These are phyloP conservation scores for Polyplosphaeria fusca DNA, from an alignment of 495 filamentous ascomycete species.

Conservation along the genomic window DNA sequence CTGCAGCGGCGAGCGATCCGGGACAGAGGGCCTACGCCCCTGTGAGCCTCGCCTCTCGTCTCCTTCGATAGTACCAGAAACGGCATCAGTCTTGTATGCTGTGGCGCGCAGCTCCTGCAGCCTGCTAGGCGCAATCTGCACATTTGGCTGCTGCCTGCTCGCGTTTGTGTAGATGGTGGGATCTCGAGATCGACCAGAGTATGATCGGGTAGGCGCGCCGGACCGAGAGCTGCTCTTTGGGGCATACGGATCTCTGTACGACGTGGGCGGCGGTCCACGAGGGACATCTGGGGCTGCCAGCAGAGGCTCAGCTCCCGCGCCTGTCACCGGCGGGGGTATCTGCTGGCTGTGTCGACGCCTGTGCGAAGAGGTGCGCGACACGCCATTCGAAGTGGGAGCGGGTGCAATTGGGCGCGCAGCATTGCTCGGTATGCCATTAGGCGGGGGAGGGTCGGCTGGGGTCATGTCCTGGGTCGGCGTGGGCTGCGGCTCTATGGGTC, in stretches of 20 bases:
- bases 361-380: constrained; percentile 41
- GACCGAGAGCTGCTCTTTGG: constrained; percentile 25
- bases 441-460: background rate
- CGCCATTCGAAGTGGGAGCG: constrained; percentile 32
- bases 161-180: constrained; percentile 23
- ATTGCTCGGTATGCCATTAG: constrained; percentile 14
- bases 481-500: constrained; percentile 26
- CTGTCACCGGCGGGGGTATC: constrained; percentile 10
- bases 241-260: constrained; percentile 52
- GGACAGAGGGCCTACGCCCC: constrained; percentile 53
- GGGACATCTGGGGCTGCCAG: constrained; percentile 60
- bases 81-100: constrained; percentile 2
- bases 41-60: background rate
- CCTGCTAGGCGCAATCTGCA: constrained; percentile 14
- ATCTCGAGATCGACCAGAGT: constrained; percentile 27
- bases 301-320: constrained; percentile 30
- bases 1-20: constrained; percentile 83
- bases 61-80: constrained; percentile 12
- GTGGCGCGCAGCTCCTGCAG: constrained; percentile 15
- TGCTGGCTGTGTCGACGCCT: constrained; percentile 36
- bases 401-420: constrained; percentile 17
- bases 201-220: constrained; percentile 8
- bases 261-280: constrained; percentile 53
- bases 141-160: constrained; percentile 29
- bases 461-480: constrained; percentile 9